Conservation (phyloP, 345 rosid species). For the Bruguiera parviflora region DNA sequence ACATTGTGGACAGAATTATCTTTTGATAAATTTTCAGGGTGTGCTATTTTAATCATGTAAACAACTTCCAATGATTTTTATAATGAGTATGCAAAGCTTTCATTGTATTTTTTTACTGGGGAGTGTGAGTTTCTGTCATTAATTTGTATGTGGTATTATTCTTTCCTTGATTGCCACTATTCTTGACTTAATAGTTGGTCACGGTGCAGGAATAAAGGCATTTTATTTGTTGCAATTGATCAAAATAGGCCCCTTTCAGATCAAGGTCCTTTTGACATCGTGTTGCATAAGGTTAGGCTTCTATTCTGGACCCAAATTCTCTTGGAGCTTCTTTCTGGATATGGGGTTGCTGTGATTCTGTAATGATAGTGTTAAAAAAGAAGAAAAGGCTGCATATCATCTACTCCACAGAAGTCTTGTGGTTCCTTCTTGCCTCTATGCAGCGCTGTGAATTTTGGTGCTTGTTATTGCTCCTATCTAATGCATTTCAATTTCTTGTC, state of each 20-base stretch:
- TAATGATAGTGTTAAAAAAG: too few species aligned
- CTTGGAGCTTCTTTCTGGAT: background rate
- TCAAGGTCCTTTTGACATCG: conserved; percentile 82
- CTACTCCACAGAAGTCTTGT: too few species aligned
- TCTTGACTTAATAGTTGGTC: background rate
- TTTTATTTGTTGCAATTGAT: conserved; percentile 73
- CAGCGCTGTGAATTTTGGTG: background rate
- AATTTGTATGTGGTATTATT: background rate
- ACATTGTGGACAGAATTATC: too few species aligned
- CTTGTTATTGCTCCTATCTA: background rate
- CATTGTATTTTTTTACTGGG: too few species aligned
- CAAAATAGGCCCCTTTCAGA: conserved; percentile 62
- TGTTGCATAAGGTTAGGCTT: conserved; percentile 61
- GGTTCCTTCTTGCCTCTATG: background rate
- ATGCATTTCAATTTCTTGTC: background rate
- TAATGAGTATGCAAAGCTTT: too few species aligned
- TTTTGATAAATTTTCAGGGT: too few species aligned
- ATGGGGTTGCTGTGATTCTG: background rate
- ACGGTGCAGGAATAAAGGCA: conserved; percentile 38
- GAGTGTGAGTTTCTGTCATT: too few species aligned
- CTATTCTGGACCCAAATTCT: background rate
- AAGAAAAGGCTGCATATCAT: too few species aligned
- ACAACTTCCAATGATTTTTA: too few species aligned
- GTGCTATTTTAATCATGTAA: too few species aligned
- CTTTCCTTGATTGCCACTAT: background rate